Evolutionary conservation across 2,329 filamentous ascomycete genomes (phyloP), one percentile per base, ranked within the genome.

Genomic region (Orbilia blumenaviensis): DNA sequence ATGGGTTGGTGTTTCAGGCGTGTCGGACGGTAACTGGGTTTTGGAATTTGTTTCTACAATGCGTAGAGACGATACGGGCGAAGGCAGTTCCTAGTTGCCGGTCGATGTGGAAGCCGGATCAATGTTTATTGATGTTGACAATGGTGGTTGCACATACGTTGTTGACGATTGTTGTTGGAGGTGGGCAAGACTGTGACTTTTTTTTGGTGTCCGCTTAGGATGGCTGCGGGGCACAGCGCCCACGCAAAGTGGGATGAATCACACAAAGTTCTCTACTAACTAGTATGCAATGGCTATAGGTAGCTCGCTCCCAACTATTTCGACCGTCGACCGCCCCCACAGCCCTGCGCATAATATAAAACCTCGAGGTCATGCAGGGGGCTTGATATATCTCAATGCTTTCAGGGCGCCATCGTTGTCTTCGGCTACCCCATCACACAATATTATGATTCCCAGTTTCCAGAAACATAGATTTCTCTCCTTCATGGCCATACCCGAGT

Each of bases 211-310:
- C n/a, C 9, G 23, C 7, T 6, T 44, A 32, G 23, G 23, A 16
- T 63, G 63, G 42, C 71, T 68, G 71, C 71, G 71, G 71, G 71
- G 71, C 71, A 68, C 71, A 48, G 62, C 21, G 27, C 32, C n/a
- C 48, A 56, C 36, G 56, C 61, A 74, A n/a, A 54, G 52, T 62
- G 62, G 62, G 62, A 75, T 68, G 63, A 68, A 68, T 64, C 46
- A 64, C 36, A 42, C n/a, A n/a, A n/a, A n/a, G n/a, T n/a, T 42
- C 21, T 14, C n/a, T n/a, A 7, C n/a, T n/a, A n/a, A n/a, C n/a
- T n/a, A n/a, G n/a, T n/a, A n/a, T n/a, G n/a, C n/a, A n/a, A n/a
- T n/a, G n/a, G n/a, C n/a, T n/a, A n/a, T n/a, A n/a, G n/a, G n/a
- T n/a, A n/a, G n/a, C n/a, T n/a, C n/a, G n/a, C n/a, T n/a, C n/a